Base-by-base conservation (phyloP, 2,329 filamentous ascomycete genomes). In the Escovopsis sp. region DNA sequence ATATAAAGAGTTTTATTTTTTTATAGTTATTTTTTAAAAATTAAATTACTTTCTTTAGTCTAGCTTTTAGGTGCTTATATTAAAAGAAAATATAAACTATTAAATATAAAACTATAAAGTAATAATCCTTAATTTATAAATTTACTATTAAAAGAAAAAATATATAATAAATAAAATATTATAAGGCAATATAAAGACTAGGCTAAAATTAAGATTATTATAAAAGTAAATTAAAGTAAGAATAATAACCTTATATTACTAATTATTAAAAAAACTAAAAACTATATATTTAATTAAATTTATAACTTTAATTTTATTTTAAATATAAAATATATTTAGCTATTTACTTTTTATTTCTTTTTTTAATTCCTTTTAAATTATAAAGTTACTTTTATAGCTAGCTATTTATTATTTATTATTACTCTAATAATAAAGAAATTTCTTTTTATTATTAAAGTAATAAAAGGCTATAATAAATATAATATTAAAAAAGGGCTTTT, bases 301-400 rank as follows among this genome's bases (percentile, higher is more conserved):
- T 9, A 36, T n/a, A 14, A 8, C 8, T n/a, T 13, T 36, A 36
- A 13, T 36, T 36, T 10, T 36, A 13, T 36, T 36, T 36, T 36
- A 36, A 36, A 15, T 8, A 32, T 32, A 33, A 11, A 11, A 5
- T 33, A 5, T 33, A 4, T 33, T 4, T n/a, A 16, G 12, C n/a
- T 43, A 39, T 30, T 30, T 39, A 39, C 36, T 30, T 32, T 33
- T 33, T 13, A 33, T 33, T 13, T 14, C 15, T 35, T 35, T 35
- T 38, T 39, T 31, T 40, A 29, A 30, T 37, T 43, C 32, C 13
- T 35, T 43, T 43, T n/a, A n/a, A n/a, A n/a, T n/a, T n/a, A n/a
- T n/a, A n/a, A n/a, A n/a, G n/a, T n/a, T n/a, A n/a, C n/a, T n/a
- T n/a, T n/a, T n/a, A n/a, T n/a, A n/a, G n/a, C n/a, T n/a, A n/a